These are phyloP conservation scores for Fusarium sublunatum DNA, from an alignment of 2,329 filamentous ascomycete species.

Conservation along the genomic window DNA sequence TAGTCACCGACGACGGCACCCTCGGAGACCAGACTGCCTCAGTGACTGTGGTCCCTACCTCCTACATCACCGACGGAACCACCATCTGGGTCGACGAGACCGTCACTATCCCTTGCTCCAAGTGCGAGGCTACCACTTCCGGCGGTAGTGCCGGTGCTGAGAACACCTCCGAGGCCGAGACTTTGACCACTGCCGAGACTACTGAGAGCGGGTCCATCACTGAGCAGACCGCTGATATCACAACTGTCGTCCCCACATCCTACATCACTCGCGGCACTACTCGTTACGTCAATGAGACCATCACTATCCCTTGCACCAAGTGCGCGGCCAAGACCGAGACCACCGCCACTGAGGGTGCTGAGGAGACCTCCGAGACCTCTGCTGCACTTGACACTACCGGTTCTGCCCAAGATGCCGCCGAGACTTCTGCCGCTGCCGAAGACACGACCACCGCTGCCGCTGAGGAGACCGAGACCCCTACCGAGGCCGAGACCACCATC, in stretches of 20 bases:
- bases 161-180: slow-evolving; percentile 13
- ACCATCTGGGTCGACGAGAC: slow-evolving; percentile 39
- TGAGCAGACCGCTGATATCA: slow-evolving; percentile 32
- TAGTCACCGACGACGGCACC: slow-evolving; percentile 13
- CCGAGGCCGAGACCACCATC: slow-evolving; percentile 15
- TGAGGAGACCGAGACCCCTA: slow-evolving; percentile 23
- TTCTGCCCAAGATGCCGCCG: slow-evolving; percentile 11
- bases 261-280: slow-evolving; percentile 36
- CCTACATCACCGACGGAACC: slow-evolving; percentile 34
- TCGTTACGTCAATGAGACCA: slow-evolving; percentile 34
- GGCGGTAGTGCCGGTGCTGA: slow-evolving; percentile 20
- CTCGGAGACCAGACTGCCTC: slow-evolving; percentile 24
- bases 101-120: slow-evolving; percentile 38
- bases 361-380: slow-evolving; percentile 21
- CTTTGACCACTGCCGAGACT: slow-evolving; percentile 14
- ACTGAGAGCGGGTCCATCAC: slow-evolving; percentile 14
- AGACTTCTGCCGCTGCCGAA: slow-evolving; percentile 21
- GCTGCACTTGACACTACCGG: slow-evolving; percentile 18
- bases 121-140: slow-evolving; percentile 24
- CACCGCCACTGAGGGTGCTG: slow-evolving; percentile 12
- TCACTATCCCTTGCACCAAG: slow-evolving; percentile 37
- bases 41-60: slow-evolving; percentile 36
- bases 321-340: slow-evolving; percentile 30
- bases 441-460: slow-evolving; percentile 21
- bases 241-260: slow-evolving; percentile 37